Conservation (phyloP, 2,329 filamentous ascomycete genomes). For the Ophiocordyceps camponoti-floridani region DNA sequence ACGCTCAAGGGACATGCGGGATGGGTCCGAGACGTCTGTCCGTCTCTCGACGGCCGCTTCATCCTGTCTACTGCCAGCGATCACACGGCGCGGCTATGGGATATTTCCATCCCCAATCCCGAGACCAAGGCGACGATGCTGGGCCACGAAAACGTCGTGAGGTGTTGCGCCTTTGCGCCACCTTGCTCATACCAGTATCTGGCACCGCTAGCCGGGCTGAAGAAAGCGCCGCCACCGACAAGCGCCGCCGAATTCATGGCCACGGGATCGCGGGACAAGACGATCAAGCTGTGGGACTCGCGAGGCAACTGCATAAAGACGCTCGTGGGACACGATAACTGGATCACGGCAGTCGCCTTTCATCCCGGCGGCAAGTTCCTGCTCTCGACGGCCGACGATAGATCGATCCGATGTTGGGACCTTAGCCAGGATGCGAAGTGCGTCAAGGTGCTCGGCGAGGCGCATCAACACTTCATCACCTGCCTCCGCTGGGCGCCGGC, state of each 20-base stretch:
- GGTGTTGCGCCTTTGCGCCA: slow-evolving; percentile 78
- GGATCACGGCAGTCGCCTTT: slow-evolving; percentile 73
- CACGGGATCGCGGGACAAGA: slow-evolving; percentile 78
- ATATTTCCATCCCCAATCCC: slow-evolving; percentile 42
- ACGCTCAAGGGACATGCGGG: slow-evolving; percentile 67
- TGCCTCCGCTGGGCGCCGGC: slow-evolving; percentile 76
- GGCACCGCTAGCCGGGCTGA: slow-evolving; percentile 60
- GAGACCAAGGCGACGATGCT: slow-evolving; percentile 64
- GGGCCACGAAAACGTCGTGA: slow-evolving; percentile 70
- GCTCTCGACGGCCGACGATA: slow-evolving; percentile 74
- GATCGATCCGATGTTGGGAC: slow-evolving; percentile 88
- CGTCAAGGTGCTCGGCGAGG: slow-evolving; percentile 62
- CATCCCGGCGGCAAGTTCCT: slow-evolving; percentile 87
- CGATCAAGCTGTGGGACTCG: slow-evolving; percentile 76
- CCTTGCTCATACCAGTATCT: slow-evolving; percentile 62
- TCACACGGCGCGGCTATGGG: slow-evolving; percentile 67
- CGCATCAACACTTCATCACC: slow-evolving; percentile 70
- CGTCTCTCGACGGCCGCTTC: slow-evolving; percentile 66
- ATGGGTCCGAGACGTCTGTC: slow-evolving; percentile 78
- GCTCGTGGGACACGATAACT: slow-evolving; percentile 80
- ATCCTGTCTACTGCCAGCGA: slow-evolving; percentile 70
- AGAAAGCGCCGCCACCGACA: slow-evolving; percentile 57
- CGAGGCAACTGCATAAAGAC: slow-evolving; percentile 74
- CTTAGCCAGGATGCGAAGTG: slow-evolving; percentile 77
- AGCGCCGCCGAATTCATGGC: slow-evolving; percentile 78